Evolutionary conservation across 345 rosid genomes (phyloP), one percentile per base, ranked within the genome.

Genomic region (Acer saccharum): DNA sequence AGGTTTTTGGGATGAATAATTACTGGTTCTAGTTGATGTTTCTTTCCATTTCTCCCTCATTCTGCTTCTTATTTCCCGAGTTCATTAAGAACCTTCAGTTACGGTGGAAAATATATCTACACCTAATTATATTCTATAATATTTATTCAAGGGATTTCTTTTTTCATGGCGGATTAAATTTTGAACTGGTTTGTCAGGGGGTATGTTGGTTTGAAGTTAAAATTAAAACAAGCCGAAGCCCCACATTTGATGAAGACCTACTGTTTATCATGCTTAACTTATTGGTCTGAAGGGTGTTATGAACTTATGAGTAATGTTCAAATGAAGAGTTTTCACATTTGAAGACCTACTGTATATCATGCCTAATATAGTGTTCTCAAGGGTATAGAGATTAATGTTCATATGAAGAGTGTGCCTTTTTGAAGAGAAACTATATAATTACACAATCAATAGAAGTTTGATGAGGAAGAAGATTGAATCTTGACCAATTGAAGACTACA

Each of bases 171-270:
- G 75, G 80, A 83, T 90, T 89, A 79, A 86, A 86, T 73, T 84
- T 88, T 91, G 87, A 81, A 89, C 84, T 93, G 93, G 92, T 88
- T 95, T 92, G 90, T 89, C 98, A 93, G 98, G 98, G 97, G 94
- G 90, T 84, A 77, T 90, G 90, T 95, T 91, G 94, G 95, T 91
- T 93, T 93, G 94, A 89, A 88, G 97, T 93, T 91, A 93, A 89
- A 60, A 23, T 64, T 44, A 74, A 62, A 91, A 89, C 95, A 91
- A 89, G 94, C 85, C 90, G 88, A 91, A 91, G 92, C 93, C 97
- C 96, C 93, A 84, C 88, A 62, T 74, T 74, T 73, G 69, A 74
- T 90, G 93, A 93, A 91, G 97, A 58, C 86, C 84, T 87, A 81
- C 79, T 83, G 87, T 87, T 84, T 75, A 77, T 86, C 87, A 69